Evolutionary conservation across 805 yeast genomes (phyloP), one percentile per base, ranked within the genome.

Genomic region (Saturnispora saitoi): DNA sequence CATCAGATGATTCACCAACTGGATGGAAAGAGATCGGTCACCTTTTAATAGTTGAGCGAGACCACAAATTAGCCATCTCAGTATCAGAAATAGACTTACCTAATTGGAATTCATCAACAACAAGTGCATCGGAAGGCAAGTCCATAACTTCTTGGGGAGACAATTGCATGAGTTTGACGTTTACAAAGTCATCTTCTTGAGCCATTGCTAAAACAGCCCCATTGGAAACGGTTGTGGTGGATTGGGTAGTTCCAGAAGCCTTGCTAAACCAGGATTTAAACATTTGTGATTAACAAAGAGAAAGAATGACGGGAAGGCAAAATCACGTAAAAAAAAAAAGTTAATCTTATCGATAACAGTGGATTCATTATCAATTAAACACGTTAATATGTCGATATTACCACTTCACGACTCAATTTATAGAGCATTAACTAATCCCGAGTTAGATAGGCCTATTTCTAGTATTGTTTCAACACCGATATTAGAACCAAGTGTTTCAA

Each of bases 121-220:
- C 54, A 20, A 62, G 17, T 30, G 28, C 43, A 55, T 22, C 48
- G 36, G 42, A 47, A 48, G 61, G 48, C 46, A 69, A 56, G 1
- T 71, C 60, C 11, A 77, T 77, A 22, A 71, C 78, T 62, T 77
- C 81, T 11, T 79, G 79, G 56, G 76, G 76, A 8, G 80, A 72
- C 56, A 75, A 59, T 48, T 70, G 67, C 47, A 78, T 70, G 38
- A 74, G 59, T 43, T 69, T 69, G 47, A 77, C 70, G 46, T 68
- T 70, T 22, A 76, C 67, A 54, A 72, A 76, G 45, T 70, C 78
- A 14, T 62, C 66, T 45, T 65, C 71, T 10, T 61, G 66, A 14
- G 43, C 55, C 40, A 45, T 45, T 12, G 48, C 54, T 29, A 48
- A 26, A 32, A 43, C 49, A 26, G 45, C 19, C 8, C 30, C 40